Base-by-base conservation (phyloP, 345 rosid species). In the Lumnitzera littorea region DNA sequence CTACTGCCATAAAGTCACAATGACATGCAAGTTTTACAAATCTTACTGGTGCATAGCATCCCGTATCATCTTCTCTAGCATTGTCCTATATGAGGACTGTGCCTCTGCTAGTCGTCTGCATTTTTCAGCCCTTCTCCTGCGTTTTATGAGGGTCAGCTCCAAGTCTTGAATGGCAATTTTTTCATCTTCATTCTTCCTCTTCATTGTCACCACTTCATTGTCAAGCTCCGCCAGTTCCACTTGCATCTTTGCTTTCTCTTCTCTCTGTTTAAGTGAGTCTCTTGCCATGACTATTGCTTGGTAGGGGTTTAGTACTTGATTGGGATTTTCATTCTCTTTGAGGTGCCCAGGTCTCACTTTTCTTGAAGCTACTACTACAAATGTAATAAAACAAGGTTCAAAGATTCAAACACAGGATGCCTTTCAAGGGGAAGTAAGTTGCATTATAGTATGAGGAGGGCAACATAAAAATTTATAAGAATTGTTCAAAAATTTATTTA, bases 31-130 rank as follows among this genome's bases (percentile, higher is more conserved):
- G 24, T 46, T 25, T 55, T 13, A 31, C 46, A 9, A 51, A 68
- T 62, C 94, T 82, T 82, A 94, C 97, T 90, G 97, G 80, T 94
- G 99, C 97, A 94, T 88, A 31, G 99, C 99, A 69, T 94, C 96
- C 1, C 95, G 82, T 62, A 95, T 91, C 99, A 91, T 88, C 82
- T 88, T 94, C 85, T 90, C 96, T 0, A 88, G 81, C 80, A 81
- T 83, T 24, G 71, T 80, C 63, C 92, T 76, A 25, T 95, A 86
- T 0, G 99, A 88, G 70, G 95, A 82, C 62, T 95, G 99, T 57
- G 97, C 84, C 79, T 94, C 97, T n/a, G 95, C 91, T 60, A 88
- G 77, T 62, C 86, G 64, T 74, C 97, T 80, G 83, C 97, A 91
- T 79, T 90, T 95, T 65, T 95, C 99, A 46, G 89, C 89, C 65